Evolutionary conservation across 2,329 filamentous ascomycete genomes (phyloP).

Genomic region (Talaromyces atroroseus): DNA sequence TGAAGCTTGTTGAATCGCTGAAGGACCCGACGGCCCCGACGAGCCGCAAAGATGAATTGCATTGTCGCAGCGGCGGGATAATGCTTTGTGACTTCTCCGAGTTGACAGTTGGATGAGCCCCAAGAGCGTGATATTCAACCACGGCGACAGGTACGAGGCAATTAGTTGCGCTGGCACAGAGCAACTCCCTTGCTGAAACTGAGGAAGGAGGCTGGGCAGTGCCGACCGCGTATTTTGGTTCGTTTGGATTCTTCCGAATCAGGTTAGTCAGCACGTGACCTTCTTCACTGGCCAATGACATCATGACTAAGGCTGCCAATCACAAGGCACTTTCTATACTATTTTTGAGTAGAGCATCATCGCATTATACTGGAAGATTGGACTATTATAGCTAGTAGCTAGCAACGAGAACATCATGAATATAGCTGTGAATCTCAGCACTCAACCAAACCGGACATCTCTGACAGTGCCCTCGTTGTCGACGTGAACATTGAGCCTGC

Average conservation of each 20-base stretch:
- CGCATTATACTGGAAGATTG: too few species aligned
- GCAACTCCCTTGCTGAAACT: constrained; percentile 4
- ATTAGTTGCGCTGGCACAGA: not conserved
- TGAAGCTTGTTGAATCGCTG: constrained; percentile 24
- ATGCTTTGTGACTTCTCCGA: not conserved
- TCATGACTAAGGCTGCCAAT: not conserved
- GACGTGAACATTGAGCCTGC: constrained; percentile 42
- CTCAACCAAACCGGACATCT: constrained; percentile 38
- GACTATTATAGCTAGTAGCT: not conserved
- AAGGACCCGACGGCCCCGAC: constrained; percentile 27
- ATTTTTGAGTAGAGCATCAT: too few species aligned
- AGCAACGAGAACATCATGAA: not conserved
- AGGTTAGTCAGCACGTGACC: constrained; percentile 10
- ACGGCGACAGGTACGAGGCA: not conserved
- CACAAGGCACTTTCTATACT: not conserved
- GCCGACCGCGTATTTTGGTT: constrained; percentile 4
- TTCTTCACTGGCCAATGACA: not conserved
- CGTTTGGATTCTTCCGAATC: constrained; percentile 14
- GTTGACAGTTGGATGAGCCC: not conserved
- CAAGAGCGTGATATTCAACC: not conserved
- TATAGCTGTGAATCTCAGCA: not conserved
- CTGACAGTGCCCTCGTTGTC: constrained; percentile 40
- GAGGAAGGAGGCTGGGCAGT: constrained; percentile 10
- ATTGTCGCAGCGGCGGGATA: constrained; percentile 18
- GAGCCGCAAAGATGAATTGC: constrained; percentile 26